phyloP scores from a whole-genome alignment of 345 rosid genomes.

The Clausena lansium region DNA sequence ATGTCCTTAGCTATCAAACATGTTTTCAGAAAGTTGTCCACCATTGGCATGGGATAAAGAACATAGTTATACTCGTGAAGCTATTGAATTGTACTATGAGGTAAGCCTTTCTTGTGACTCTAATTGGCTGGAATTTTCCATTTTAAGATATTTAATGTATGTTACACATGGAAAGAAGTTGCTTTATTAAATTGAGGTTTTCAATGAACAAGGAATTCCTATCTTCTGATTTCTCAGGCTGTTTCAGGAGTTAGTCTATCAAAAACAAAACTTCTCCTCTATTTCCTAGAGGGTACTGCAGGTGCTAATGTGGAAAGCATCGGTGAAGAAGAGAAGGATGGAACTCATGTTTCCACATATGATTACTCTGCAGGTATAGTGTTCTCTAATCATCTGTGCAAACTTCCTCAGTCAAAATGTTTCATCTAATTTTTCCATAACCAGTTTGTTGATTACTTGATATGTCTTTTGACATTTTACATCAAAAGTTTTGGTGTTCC shows the following conservation, averaged over 20 bases:
- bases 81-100: constrained; percentile 82
- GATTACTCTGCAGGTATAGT: constrained; percentile 27
- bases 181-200: background rate
- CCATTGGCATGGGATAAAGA: constrained; percentile 76
- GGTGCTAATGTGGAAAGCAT: constrained; percentile 56
- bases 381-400: background rate
- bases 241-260: constrained; percentile 51
- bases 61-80: constrained; percentile 63
- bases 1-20: constrained; percentile 69
- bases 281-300: constrained; percentile 79
- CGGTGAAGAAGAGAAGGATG: constrained; percentile 43
- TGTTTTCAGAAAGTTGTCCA: constrained; percentile 75
- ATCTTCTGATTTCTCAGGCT: constrained; percentile 42
- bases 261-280: constrained; percentile 48
- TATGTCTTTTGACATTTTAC: background rate
- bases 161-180: background rate
- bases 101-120: constrained; percentile 35
- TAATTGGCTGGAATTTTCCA: background rate
- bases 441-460: background rate
- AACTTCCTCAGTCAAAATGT: background rate
- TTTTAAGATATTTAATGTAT: background rate
- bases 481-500: background rate
- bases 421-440: too few species aligned
- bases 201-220: background rate
- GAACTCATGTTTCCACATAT: constrained; percentile 18